Base-by-base conservation (phyloP, 1,139 yeast species). In the Hansenula anomala region DNA sequence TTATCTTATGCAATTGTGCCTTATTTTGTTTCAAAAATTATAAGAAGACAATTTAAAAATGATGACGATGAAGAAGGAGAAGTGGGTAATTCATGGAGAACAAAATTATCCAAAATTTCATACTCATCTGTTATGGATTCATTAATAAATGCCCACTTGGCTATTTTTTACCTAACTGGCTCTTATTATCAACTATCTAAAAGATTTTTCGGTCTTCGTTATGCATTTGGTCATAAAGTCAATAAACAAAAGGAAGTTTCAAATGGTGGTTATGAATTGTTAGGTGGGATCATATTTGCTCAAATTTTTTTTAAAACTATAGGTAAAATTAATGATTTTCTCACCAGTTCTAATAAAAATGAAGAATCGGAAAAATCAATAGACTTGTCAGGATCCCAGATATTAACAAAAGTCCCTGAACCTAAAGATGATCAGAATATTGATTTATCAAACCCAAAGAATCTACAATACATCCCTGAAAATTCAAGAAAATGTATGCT, bases 81-180 rank as follows among this genome's bases (percentile, higher is more conserved):
- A 2, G 49, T 51, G 36, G 58, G 55, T n/a, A 57, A 59, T 12
- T 12, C 23, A 36, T 36, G 49, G 52, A 28, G 26, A 24, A 28
- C 22, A 4, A 17, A 36, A 23, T 13, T 51, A 25, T 30, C 37
- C 12, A 29, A 33, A 8, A 14, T 51, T 15, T 46, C 64, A 18
- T 76, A 73, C 50, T 58, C 69, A 22, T 66, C 66, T 36, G 54
- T 76, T 5, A 54, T 78, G 33, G 82, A 80, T 48, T 63, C 72
- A 0, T 38, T 78, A 11, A 63, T 78, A 64, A 84, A 81, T 49
- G 47, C 85, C 14, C 96, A 90, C 58, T 63, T 89, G 38, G 94
- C 96, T 1, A 38, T 86, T 0, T 90, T 90, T 55, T 90, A 90
- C 60, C 77, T 89, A 53, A 72, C 69, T 36, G 97, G 97, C 3